Evolutionary conservation across 208 protist species (phyloP).

Genomic region (Acanthamoeba healyi): DNA sequence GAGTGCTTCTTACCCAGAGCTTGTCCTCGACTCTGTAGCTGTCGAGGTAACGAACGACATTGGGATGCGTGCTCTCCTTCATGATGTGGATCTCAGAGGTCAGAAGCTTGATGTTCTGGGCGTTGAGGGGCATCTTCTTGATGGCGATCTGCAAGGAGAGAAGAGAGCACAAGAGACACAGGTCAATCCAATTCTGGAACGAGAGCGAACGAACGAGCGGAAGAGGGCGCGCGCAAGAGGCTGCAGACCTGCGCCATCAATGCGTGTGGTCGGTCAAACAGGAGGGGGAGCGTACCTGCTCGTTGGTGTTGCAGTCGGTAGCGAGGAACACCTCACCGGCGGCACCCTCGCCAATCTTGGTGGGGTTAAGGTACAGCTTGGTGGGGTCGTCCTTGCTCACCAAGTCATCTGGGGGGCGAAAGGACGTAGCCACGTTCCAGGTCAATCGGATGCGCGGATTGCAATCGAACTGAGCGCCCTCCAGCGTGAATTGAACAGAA

Average conservation of each 20-base stretch:
- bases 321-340: conserved; percentile 71
- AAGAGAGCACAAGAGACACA: neutral
- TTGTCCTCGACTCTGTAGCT: conserved; percentile 82
- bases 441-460: no score
- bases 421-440: neutral
- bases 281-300: conserved; percentile 19
- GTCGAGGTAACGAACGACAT: conserved; percentile 90
- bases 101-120: conserved; percentile 86
- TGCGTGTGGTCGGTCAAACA: neutral
- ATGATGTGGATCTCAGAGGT: conserved; percentile 90
- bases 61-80: conserved; percentile 85
- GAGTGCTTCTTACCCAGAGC: conserved; percentile 81
- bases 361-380: conserved; percentile 64
- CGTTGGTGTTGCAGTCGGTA: neutral
- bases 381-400: conserved; percentile 71
- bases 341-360: conserved; percentile 75
- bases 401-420: conserved; percentile 10
- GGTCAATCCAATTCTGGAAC: neutral
- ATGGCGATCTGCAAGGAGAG: conserved; percentile 27
- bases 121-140: conserved; percentile 75
- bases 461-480: no score
- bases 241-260: neutral
- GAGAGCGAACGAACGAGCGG: neutral
- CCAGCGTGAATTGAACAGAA: no score
- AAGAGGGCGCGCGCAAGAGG: neutral